Evolutionary conservation across 176 grass and related monocot species (phyloP).

Genomic region (Thinopyrum elongatum): DNA sequence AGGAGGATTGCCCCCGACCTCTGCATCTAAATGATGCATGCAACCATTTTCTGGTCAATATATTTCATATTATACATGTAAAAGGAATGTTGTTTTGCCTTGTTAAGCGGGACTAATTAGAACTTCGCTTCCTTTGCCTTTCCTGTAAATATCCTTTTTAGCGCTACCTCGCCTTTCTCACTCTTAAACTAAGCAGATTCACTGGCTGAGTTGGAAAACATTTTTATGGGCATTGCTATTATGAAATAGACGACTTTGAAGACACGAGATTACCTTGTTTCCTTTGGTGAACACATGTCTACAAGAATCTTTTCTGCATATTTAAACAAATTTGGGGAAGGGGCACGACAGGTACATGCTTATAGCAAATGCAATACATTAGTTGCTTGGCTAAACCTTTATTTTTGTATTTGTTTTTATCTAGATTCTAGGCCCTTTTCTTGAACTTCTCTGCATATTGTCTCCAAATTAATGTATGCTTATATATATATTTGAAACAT

Average conservation of each 20-base stretch:
- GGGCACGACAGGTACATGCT: slow-evolving; percentile 58
- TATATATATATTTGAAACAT: too few species aligned
- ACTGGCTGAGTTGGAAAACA: slow-evolving; percentile 70
- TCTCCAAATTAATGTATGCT: not conserved
- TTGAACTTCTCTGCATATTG: not conserved
- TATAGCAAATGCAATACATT: not conserved
- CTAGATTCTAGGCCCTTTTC: not conserved
- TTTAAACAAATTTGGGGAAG: slow-evolving; percentile 68
- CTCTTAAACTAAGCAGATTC: slow-evolving; percentile 38
- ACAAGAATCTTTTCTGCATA: slow-evolving; percentile 88
- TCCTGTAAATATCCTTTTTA: not conserved
- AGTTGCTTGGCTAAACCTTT: not conserved
- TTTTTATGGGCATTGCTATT: slow-evolving; percentile 77
- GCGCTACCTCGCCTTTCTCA: not conserved
- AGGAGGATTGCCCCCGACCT: too few species aligned
- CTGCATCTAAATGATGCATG: too few species aligned
- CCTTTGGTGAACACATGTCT: slow-evolving; percentile 89
- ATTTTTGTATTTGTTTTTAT: not conserved
- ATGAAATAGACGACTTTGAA: slow-evolving; percentile 80
- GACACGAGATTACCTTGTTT: slow-evolving; percentile 73
- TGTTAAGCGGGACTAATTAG: not conserved
- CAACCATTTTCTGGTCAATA: too few species aligned
- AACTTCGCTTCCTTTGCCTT: slow-evolving; percentile 3
- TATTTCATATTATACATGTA: too few species aligned
- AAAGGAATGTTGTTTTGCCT: too few species aligned